Conservation (phyloP, 768 basidiomycete species). For the Mycena crocata region DNA sequence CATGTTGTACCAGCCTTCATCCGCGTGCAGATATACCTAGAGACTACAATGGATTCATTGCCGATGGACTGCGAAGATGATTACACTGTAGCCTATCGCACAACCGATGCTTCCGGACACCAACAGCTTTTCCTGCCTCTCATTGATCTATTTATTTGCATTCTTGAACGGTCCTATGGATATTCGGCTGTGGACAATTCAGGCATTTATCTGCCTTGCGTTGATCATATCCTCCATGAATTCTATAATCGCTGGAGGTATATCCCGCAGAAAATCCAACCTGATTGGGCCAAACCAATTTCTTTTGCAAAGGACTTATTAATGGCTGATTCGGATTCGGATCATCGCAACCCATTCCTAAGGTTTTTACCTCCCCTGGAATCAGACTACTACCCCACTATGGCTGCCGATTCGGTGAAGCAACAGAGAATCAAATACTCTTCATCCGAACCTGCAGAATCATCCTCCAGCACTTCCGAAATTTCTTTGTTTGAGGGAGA, state of each 20-base stretch:
- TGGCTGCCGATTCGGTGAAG: too few relatives aligned
- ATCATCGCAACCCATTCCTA: too few relatives aligned
- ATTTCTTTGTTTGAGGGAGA: too few relatives aligned
- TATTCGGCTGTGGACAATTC: neutral
- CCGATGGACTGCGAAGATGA: neutral
- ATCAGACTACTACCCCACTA: too few relatives aligned
- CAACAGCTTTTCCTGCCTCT: neutral
- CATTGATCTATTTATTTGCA: neutral
- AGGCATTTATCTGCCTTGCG: neutral
- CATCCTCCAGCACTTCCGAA: too few relatives aligned
- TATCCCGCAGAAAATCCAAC: too few relatives aligned
- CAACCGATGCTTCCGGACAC: neutral
- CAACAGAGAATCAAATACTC: too few relatives aligned
- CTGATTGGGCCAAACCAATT: too few relatives aligned
- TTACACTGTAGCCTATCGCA: neutral
- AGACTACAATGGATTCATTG: neutral
- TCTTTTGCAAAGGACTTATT: too few relatives aligned
- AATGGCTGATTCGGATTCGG: too few relatives aligned
- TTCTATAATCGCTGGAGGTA: neutral
- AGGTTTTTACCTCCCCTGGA: too few relatives aligned
- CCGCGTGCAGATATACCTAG: neutral
- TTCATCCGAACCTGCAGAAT: too few relatives aligned
- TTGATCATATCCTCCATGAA: neutral
- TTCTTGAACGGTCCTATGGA: neutral
- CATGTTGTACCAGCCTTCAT: neutral